Evolutionary conservation across 768 basidiomycete species (phyloP).

Genomic region (Mycena kentingensis): DNA sequence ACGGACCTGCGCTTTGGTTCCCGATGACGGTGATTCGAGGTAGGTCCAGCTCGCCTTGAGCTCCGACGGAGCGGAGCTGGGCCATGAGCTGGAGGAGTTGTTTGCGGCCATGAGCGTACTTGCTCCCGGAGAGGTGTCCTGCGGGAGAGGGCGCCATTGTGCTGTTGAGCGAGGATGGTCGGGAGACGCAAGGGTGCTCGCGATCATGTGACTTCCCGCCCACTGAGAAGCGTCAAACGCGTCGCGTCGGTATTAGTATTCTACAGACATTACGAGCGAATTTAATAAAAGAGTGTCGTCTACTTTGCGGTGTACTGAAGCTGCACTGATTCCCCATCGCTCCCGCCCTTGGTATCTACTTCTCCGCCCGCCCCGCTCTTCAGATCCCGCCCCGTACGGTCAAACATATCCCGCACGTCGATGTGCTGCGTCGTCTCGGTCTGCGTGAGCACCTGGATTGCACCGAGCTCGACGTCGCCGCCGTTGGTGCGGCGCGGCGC

Average conservation of each 20-base stretch:
- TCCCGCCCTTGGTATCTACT: conserved; percentile 8
- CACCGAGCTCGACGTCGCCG: conserved; percentile 26
- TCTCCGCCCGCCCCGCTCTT: background rate
- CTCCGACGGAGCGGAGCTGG: conserved; percentile 37
- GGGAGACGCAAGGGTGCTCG: too few species aligned
- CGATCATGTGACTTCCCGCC: too few species aligned
- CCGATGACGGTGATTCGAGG: conserved; percentile 55
- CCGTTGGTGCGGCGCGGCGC: conserved; percentile 1
- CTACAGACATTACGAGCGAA: background rate
- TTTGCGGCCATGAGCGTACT: conserved; percentile 33
- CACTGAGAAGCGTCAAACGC: too few species aligned
- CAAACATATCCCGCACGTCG: conserved; percentile 27
- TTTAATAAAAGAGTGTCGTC: background rate
- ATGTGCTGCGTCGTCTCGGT: conserved; percentile 30
- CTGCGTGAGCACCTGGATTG: conserved; percentile 27
- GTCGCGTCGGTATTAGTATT: too few species aligned
- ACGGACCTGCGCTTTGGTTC: conserved; percentile 50
- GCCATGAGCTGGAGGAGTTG: conserved; percentile 34
- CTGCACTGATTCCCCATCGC: conserved; percentile 12
- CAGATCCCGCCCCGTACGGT: conserved; percentile 1
- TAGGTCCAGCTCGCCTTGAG: conserved; percentile 48
- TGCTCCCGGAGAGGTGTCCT: conserved; percentile 29
- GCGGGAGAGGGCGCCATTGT: background rate
- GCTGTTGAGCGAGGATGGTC: background rate
- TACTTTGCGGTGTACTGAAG: conserved; percentile 1